A percentile compares a stretch with the other conserved stretches of the same genome.
Conservation (phyloP, 2,329 filamentous ascomycete species). For the Monosporascus sp. region DNA sequence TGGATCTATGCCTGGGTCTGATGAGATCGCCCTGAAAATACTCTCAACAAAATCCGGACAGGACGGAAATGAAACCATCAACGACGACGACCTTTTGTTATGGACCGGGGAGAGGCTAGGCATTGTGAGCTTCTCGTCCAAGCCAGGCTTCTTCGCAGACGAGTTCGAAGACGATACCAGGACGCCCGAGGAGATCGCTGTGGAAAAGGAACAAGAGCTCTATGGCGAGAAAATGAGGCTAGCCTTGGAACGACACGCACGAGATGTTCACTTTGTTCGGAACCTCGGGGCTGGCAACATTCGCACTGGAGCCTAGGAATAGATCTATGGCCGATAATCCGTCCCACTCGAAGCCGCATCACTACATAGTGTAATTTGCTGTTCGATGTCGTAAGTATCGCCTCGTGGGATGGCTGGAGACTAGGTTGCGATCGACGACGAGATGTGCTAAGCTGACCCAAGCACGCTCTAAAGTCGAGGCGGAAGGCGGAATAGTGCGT, state of each 20-base stretch:
- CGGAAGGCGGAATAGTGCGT: too few species aligned
- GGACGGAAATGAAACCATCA: constrained; percentile 23
- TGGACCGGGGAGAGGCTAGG: constrained; percentile 88
- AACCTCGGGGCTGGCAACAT: constrained; percentile 51
- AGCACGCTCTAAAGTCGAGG: too few species aligned
- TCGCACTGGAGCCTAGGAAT: constrained; percentile 10
- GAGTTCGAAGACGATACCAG: constrained; percentile 45
- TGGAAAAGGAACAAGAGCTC: constrained; percentile 48
- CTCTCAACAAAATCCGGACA: constrained; percentile 50
- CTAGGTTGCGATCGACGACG: too few species aligned
- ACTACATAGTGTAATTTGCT: too few species aligned
- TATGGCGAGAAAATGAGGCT: constrained; percentile 69
- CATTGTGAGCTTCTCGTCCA: constrained; percentile 57
- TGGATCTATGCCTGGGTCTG: constrained; percentile 46
- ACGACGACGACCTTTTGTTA: constrained; percentile 66
- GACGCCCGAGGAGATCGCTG: constrained; percentile 41
- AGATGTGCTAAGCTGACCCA: too few species aligned
- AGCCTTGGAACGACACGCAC: constrained; percentile 70
- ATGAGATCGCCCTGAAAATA: constrained; percentile 77
- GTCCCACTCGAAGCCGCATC: too few species aligned
- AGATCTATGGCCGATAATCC: neutral
- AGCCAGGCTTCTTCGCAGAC: constrained; percentile 41
- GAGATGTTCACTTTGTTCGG: constrained; percentile 70
- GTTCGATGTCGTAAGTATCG: too few species aligned
- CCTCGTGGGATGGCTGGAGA: too few species aligned